Evolutionary conservation across 805 yeast species (phyloP).

Genomic region (Ogataea siamensis): DNA sequence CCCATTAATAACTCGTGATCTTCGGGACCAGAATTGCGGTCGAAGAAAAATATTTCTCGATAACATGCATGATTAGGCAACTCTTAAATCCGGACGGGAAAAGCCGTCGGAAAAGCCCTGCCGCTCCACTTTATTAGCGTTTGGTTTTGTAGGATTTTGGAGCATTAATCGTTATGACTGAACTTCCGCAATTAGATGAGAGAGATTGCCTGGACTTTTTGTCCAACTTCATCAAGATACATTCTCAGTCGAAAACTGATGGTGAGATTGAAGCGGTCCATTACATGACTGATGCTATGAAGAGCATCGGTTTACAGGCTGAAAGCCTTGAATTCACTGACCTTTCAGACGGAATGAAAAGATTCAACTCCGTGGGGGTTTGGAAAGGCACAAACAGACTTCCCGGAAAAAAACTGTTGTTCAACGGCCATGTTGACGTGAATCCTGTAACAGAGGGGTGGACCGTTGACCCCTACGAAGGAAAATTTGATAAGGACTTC

Average conservation of each 20-base stretch:
- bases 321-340: slow-evolving; percentile 26
- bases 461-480: slow-evolving; percentile 34
- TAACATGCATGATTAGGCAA: not conserved
- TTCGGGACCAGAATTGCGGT: not conserved
- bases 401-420: slow-evolving; percentile 24
- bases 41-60: not conserved
- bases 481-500: slow-evolving; percentile 26
- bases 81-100: slow-evolving; percentile 1
- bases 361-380: slow-evolving; percentile 31
- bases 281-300: slow-evolving; percentile 29
- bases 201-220: slow-evolving; percentile 27
- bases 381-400: slow-evolving; percentile 30
- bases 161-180: slow-evolving; percentile 2
- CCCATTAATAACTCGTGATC: not conserved
- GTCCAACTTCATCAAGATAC: slow-evolving; percentile 32
- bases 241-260: slow-evolving; percentile 29
- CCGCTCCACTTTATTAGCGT: slow-evolving; percentile 1
- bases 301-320: slow-evolving; percentile 27
- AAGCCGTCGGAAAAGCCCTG: slow-evolving; percentile 2
- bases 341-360: slow-evolving; percentile 26
- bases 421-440: slow-evolving; percentile 35
- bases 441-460: slow-evolving; percentile 35
- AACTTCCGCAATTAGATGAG: slow-evolving; percentile 25
- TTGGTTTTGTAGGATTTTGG: too few species aligned
- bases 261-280: slow-evolving; percentile 30